These are phyloP conservation scores for Cerioporus squamosus DNA, from an alignment of 1,284 basidiomycete species.

Conservation along the genomic window DNA sequence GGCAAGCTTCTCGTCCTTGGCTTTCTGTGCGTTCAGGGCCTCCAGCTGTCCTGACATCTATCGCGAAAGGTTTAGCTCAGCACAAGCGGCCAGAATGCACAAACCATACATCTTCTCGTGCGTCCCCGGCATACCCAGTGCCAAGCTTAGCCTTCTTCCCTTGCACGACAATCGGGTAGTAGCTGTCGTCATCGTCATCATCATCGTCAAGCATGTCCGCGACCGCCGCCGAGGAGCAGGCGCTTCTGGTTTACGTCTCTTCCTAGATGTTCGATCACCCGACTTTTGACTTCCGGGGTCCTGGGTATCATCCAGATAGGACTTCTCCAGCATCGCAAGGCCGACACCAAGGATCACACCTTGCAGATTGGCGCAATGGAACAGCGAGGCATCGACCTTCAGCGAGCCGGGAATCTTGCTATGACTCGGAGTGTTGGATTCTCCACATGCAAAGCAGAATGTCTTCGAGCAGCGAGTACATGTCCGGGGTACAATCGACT, in stretches of 20 bases:
- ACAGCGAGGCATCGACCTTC: conserved; percentile 60
- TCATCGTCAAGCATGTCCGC: conserved; percentile 49
- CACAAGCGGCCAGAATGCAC: not conserved
- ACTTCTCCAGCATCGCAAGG: conserved; percentile 76
- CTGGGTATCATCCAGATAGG: conserved; percentile 60
- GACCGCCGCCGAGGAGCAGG: conserved; percentile 22
- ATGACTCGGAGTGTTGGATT: conserved; percentile 51
- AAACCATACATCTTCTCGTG: conserved; percentile 77
- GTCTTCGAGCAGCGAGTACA: conserved; percentile 70
- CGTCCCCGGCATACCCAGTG: conserved; percentile 82
- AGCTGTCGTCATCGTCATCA: conserved; percentile 61
- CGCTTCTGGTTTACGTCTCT: conserved; percentile 38
- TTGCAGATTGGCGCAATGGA: conserved; percentile 89
- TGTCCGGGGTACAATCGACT: conserved; percentile 55
- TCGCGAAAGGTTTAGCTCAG: conserved; percentile 11
- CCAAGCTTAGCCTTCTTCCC: conserved; percentile 76
- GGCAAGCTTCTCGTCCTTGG: conserved; percentile 74
- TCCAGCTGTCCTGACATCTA: conserved; percentile 80
- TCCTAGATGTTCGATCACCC: conserved; percentile 25
- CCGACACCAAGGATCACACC: conserved; percentile 87
- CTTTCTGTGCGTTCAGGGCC: conserved; percentile 71
- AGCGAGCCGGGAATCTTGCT: conserved; percentile 15
- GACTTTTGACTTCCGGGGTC: conserved; percentile 20
- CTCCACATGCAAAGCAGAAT: conserved; percentile 87
- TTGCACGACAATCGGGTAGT: conserved; percentile 45